phyloP scores from a whole-genome alignment of 352 stramenopile genomes.

The Phytophthora cactorum region DNA sequence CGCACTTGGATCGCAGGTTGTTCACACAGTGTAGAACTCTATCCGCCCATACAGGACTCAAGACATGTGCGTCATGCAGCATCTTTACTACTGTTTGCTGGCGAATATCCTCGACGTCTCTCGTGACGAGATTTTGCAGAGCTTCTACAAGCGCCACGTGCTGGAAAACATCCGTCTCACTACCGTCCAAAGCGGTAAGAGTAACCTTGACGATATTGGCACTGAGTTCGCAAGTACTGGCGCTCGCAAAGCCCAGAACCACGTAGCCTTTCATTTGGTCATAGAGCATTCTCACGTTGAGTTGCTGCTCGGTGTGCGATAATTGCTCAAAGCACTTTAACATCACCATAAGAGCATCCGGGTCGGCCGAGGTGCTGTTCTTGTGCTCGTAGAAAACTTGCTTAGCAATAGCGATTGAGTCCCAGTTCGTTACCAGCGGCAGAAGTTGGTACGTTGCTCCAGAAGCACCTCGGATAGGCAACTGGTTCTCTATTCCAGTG shows the following conservation, averaged over 20 bases:
- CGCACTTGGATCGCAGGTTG: conserved; percentile 40
- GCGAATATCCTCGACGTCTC: conserved; percentile 61
- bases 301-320: conserved; percentile 5
- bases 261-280: conserved; percentile 68
- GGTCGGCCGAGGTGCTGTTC: conserved; percentile 33
- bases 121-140: conserved; percentile 55
- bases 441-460: conserved; percentile 57
- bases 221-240: conserved; percentile 42
- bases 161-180: conserved; percentile 42
- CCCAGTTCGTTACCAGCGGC: conserved; percentile 58
- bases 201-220: conserved; percentile 40
- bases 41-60: conserved; percentile 30
- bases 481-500: conserved; percentile 28
- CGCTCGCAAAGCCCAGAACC: conserved; percentile 49
- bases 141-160: conserved; percentile 41
- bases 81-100: conserved; percentile 63
- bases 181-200: conserved; percentile 15
- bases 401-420: conserved; percentile 70
- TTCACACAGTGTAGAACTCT: conserved; percentile 44
- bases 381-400: conserved; percentile 79
- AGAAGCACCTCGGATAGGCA: conserved; percentile 64
- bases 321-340: conserved; percentile 66
- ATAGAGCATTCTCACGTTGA: conserved; percentile 46
- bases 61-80: conserved; percentile 48
- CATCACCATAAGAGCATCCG: conserved; percentile 56